These are phyloP conservation scores for Colletotrichum ledebouriae DNA, from an alignment of 2,329 filamentous ascomycete species.

Conservation along the genomic window DNA sequence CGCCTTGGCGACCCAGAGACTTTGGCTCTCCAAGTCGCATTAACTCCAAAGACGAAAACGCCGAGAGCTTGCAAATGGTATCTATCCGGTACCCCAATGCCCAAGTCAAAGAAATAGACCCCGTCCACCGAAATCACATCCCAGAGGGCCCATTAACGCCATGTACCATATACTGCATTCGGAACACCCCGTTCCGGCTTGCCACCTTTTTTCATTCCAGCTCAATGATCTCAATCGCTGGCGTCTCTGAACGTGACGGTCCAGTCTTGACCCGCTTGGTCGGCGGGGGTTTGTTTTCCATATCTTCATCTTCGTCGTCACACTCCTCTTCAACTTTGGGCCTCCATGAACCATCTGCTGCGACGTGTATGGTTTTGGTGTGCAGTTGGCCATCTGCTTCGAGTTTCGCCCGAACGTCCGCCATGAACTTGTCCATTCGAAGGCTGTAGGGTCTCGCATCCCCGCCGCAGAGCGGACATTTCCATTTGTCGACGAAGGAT, in stretches of 20 bases:
- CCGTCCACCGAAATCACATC: background rate
- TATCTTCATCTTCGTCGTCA: constrained; percentile 43
- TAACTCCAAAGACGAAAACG: constrained; percentile 16
- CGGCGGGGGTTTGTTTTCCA: constrained; percentile 23
- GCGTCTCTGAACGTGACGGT: constrained; percentile 2
- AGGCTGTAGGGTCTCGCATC: constrained; percentile 83
- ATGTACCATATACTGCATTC: background rate
- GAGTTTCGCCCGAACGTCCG: constrained; percentile 70
- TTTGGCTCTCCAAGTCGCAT: background rate
- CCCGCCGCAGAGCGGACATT: constrained; percentile 83
- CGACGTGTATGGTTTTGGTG: constrained; percentile 51
- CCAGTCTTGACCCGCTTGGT: constrained; percentile 34
- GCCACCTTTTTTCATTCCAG: constrained; percentile 29
- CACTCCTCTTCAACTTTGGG: constrained; percentile 50
- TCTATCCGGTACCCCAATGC: constrained; percentile 35
- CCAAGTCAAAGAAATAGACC: constrained; percentile 21
- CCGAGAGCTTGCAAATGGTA: constrained; percentile 37
- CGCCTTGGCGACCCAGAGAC: background rate
- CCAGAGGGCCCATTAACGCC: constrained; percentile 19
- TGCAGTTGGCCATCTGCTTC: constrained; percentile 41
- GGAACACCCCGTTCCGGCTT: background rate
- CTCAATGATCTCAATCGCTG: constrained; percentile 39
- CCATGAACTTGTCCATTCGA: constrained; percentile 80
- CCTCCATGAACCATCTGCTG: constrained; percentile 52
- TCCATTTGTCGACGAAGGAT: constrained; percentile 79